These are phyloP conservation scores for Plasmodium vivax DNA, from an alignment of 169 alveolate genomes.

Conservation along the genomic window DNA sequence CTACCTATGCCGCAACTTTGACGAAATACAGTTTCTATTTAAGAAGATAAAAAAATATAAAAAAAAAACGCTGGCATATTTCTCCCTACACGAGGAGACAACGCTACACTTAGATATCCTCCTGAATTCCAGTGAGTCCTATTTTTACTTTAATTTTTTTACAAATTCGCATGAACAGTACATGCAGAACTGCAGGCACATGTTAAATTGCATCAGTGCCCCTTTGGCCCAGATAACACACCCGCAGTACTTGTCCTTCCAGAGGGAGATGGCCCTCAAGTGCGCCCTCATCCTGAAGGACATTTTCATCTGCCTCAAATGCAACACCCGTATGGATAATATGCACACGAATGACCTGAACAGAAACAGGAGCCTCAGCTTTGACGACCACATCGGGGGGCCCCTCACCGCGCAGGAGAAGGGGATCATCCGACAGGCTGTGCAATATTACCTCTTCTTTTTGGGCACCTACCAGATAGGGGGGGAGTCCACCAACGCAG, in stretches of 20 bases:
- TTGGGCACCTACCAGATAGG: conserved; percentile 39
- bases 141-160: conserved; percentile 65
- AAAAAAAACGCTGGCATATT: conserved; percentile 44
- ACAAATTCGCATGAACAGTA: conserved; percentile 43
- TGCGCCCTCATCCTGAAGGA: conserved; percentile 58
- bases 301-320: conserved; percentile 51
- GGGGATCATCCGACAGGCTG: conserved; percentile 10
- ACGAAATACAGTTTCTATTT: conserved; percentile 32
- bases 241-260: conserved; percentile 37
- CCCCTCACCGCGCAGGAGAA: conserved; percentile 15
- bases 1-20: conserved; percentile 39
- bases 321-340: conserved; percentile 39
- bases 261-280: conserved; percentile 42
- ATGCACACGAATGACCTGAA: conserved; percentile 23
- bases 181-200: conserved; percentile 27
- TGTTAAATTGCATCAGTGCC: conserved; percentile 22
- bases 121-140: conserved; percentile 48
- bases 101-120: conserved; percentile 65
- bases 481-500: not conserved
- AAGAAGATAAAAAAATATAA: conserved; percentile 64
- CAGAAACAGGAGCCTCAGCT: conserved; percentile 4
- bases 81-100: conserved; percentile 58
- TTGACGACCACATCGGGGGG: conserved; percentile 56
- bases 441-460: conserved; percentile 43
- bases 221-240: conserved; percentile 47